Evolutionary conservation across 1,139 yeast species (phyloP), one percentile per base, ranked within the genome.

Genomic region (Kazachstania sp.): DNA sequence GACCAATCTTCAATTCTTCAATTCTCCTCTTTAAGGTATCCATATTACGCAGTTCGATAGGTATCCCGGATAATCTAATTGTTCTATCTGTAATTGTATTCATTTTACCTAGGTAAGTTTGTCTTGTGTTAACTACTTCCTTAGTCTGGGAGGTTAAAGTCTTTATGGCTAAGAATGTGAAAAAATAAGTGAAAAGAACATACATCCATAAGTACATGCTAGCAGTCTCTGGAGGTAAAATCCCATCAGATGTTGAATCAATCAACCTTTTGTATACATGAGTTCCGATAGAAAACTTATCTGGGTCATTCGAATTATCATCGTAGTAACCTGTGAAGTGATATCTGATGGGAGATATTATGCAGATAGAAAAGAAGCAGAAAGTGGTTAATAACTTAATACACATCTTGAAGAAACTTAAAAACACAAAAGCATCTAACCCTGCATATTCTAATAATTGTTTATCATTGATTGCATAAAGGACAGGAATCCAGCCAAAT

Each of bases 51-150:
- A 88, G 68, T 44, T 81, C 80, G 0, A 86, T 83, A 0, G 97
- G 97, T n/a, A 92, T 86, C 0, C 97, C 97, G 40, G 94, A 84
- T 26, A 92, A 66, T 50, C 94, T 71, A 47, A 92, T 85, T 0
- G 98, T 92, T 59, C 97, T 73, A 70, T 92, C 98, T 0, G 97
- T 88, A 47, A 92, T 78, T 6, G 96, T 83, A 63, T 86, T 84
- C 63, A 90, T 97, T 45, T 81, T 77, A 0, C 97, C 97, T 54
- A 92, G 70, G 61, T 86, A 86, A 54, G 74, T 72, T 63, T 92
- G 98, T 49, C 98, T 75, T 19, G 85, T 81, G 49, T 74, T 72
- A 29, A 90, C 83, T 37, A 92, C 87, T 49, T 75, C 71, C 51
- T 75, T 73, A 0, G 97, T 86, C 56, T 82, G 92, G 31, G 77